These are phyloP conservation scores for Eucalyptus pauciflora DNA, from an alignment of 345 rosid genomes.

Conservation along the genomic window DNA sequence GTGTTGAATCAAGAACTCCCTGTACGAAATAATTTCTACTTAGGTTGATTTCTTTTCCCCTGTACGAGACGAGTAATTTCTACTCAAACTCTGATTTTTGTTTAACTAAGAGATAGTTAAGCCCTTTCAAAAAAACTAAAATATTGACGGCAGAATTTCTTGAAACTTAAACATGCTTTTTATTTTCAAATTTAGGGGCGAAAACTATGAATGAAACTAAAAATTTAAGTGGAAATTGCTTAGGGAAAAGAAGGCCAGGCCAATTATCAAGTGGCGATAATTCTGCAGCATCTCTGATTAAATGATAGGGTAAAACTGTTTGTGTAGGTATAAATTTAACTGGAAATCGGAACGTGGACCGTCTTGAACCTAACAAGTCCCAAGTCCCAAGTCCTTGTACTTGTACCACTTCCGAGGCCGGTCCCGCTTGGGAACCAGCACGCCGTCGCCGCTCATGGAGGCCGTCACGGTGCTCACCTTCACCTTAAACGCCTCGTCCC, in stretches of 20 bases:
- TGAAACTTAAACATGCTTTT: too few species aligned
- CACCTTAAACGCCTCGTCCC: not conserved
- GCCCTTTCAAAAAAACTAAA: not conserved
- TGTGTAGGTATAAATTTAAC: not conserved
- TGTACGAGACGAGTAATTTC: not conserved
- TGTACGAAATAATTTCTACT: not conserved
- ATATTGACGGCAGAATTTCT: not conserved
- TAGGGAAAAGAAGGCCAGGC: not conserved
- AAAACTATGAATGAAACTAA: not conserved
- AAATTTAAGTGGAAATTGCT: not conserved
- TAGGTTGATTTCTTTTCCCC: not conserved
- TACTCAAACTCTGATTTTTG: not conserved
- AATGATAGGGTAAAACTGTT: not conserved
- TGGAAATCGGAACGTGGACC: not conserved
- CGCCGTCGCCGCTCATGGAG: not conserved
- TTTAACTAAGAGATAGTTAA: too few species aligned
- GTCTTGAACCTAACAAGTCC: not conserved
- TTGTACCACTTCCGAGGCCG: not conserved
- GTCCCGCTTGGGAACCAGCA: not conserved
- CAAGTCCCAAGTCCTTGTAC: not conserved
- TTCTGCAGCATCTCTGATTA: not conserved
- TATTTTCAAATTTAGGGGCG: not conserved
- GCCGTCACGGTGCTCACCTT: not conserved
- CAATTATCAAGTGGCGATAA: not conserved
- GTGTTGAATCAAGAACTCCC: not conserved